Percentiles rank a stretch among this genome's conserved stretches.
Evolutionary conservation across 768 basidiomycete genomes (phyloP).

Genomic region (Leucosporidium creatinivorum): DNA sequence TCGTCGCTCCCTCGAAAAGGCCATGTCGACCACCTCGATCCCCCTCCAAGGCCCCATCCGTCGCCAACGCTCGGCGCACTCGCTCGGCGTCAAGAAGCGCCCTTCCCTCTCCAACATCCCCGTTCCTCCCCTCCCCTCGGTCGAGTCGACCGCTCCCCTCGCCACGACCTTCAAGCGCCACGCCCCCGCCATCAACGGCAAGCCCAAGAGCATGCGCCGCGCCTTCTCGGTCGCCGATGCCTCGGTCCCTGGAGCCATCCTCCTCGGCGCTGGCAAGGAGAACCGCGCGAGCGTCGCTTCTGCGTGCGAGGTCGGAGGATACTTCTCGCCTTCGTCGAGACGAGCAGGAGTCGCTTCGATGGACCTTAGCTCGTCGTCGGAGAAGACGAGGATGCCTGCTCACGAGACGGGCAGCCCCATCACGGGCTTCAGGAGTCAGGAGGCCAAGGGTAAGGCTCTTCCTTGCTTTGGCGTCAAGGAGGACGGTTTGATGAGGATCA

Average conservation of each 20-base stretch:
- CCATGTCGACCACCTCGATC: slow-evolving; percentile 5
- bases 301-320: background rate
- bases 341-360: background rate
- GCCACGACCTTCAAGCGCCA: slow-evolving; percentile 19
- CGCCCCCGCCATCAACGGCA: slow-evolving; percentile 27
- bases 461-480: slow-evolving; percentile 90
- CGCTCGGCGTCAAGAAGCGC: slow-evolving; percentile 18
- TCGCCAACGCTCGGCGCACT: slow-evolving; percentile 1
- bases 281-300: slow-evolving; percentile 3
- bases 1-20: slow-evolving; percentile 13
- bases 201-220: slow-evolving; percentile 19
- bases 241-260: background rate
- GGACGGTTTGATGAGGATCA: slow-evolving; percentile 91
- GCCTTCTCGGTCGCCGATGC: slow-evolving; percentile 29
- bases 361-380: background rate
- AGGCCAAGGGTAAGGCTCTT: slow-evolving; percentile 82
- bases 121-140: background rate
- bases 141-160: background rate
- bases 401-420: slow-evolving; percentile 48
- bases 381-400: background rate
- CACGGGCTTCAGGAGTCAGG: slow-evolving; percentile 86
- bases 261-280: background rate
- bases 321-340: background rate
- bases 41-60: background rate
- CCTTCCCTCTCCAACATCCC: slow-evolving; percentile 4